Percentiles rank a stretch among this genome's conserved stretches.
Evolutionary conservation across 2,329 filamentous ascomycete species (phyloP).

Genomic region (Xylariaceae sp.): DNA sequence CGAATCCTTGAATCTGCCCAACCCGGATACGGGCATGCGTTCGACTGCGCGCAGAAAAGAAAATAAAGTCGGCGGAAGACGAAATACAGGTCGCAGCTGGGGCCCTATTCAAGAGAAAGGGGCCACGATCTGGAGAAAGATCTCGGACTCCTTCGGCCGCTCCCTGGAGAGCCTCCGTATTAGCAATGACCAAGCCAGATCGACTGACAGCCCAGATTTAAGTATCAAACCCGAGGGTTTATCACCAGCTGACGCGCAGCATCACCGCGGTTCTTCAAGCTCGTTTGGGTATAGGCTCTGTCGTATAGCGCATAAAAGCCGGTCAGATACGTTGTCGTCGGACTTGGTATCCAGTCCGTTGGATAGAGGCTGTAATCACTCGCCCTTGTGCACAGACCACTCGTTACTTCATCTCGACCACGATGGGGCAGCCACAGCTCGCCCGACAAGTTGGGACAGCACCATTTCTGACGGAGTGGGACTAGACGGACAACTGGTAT

Average conservation of each 20-base stretch:
- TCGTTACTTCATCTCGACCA: neutral
- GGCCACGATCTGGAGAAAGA: conserved; percentile 26
- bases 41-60: conserved; percentile 1
- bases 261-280: too few relatives aligned
- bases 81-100: conserved; percentile 12
- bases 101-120: conserved; percentile 23
- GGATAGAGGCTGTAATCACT: too few relatives aligned
- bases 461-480: conserved; percentile 18
- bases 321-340: conserved; percentile 11
- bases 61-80: conserved; percentile 6
- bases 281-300: too few relatives aligned
- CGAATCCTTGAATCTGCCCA: conserved; percentile 11
- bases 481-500: conserved; percentile 21
- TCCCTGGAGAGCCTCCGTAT: conserved; percentile 18
- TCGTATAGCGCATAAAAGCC: too few relatives aligned
- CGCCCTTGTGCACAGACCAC: too few relatives aligned
- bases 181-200: conserved; percentile 9
- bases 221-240: neutral
- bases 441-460: neutral
- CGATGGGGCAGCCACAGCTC: neutral
- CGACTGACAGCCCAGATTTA: neutral
- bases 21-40: conserved; percentile 7
- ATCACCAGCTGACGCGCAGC: neutral
- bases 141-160: conserved; percentile 25
- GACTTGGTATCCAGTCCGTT: conserved; percentile 1